Evolutionary conservation across 495 filamentous ascomycete genomes (phyloP), one percentile per base, ranked within the genome.

Genomic region (Neurospora terricola): DNA sequence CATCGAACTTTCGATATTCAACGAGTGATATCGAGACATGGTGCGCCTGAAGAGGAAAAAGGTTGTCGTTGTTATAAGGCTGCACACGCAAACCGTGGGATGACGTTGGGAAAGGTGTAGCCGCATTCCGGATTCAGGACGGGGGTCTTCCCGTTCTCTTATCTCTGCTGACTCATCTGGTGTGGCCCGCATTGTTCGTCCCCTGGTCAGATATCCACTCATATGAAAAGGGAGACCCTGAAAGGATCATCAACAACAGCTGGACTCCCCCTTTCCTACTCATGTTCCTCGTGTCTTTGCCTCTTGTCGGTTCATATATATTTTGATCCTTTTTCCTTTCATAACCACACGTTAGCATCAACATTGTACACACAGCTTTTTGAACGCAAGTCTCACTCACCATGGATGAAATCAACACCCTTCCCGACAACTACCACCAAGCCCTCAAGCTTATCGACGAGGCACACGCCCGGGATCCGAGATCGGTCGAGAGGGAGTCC

Each of bases 391-490:
- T 5, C 11, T 27, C 21, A 23, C 39, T 34, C 45, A 74, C 73
- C 43, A 83, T 80, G 78, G 73, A 75, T 1, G 21, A 69, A 54
- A 36, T 80, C 38, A 37, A 62, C 2, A n/a, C 75, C 21, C 77
- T 82, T 40, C 72, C 76, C 2, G 71, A 18, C 4, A 79, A 80
- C 70, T 83, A 79, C 38, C 72, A 69, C 18, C 72, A 74, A 4
- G 90, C 91, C 71, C 83, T 93, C 69, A 75, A 81, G 42, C 82
- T 86, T 68, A 93, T 96, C 81, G 91, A 94, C 83, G 86, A 84
- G 71, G 92, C 91, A 11, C 93, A 96, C 82, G 80, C 87, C 72
- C 80, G 86, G 73, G 93, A 96, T 80, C 92, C 93, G 2, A 83
- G 77, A 69, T 80, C 81, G 48, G 71, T 77, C 69, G 76, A 85